These are phyloP conservation scores for Lipomyces yamadae DNA, from an alignment of 805 yeast species.

Conservation along the genomic window DNA sequence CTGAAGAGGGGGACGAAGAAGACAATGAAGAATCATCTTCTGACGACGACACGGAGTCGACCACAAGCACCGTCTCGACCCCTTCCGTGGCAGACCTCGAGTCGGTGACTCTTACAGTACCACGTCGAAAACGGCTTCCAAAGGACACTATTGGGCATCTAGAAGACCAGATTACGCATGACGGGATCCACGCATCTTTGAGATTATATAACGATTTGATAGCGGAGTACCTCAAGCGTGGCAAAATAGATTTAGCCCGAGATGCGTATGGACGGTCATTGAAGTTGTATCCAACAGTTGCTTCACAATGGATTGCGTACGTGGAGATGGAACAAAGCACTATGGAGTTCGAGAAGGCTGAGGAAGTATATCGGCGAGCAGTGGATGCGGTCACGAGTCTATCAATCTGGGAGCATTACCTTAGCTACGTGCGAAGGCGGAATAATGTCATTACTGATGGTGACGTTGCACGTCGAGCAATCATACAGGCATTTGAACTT, in stretches of 20 bases:
- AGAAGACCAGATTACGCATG: conserved; percentile 48
- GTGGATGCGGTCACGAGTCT: conserved; percentile 24
- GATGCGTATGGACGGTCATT: conserved; percentile 65
- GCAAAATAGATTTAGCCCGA: conserved; percentile 63
- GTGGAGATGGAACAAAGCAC: conserved; percentile 65
- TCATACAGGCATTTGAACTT: conserved; percentile 81
- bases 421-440: conserved; percentile 73
- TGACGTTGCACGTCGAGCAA: conserved; percentile 73
- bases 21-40: conserved; percentile 6
- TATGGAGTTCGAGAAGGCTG: conserved; percentile 70
- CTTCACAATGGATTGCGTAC: conserved; percentile 72
- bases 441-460: conserved; percentile 74
- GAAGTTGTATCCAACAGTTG: conserved; percentile 54
- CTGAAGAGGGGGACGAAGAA: neutral
- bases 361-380: conserved; percentile 61
- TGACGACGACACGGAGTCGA: conserved; percentile 19
- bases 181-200: conserved; percentile 19
- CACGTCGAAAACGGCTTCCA: conserved; percentile 43
- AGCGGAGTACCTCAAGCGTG: conserved; percentile 55
- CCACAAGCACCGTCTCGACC: conserved; percentile 14
- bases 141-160: conserved; percentile 63
- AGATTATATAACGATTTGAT: conserved; percentile 23
- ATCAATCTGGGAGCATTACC: conserved; percentile 66
- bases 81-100: conserved; percentile 20
- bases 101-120: conserved; percentile 12